A percentile compares a stretch with the other conserved stretches of the same genome.
phyloP scores from a whole-genome alignment of 495 filamentous ascomycete species.

The Astrocystis sublimbata region DNA sequence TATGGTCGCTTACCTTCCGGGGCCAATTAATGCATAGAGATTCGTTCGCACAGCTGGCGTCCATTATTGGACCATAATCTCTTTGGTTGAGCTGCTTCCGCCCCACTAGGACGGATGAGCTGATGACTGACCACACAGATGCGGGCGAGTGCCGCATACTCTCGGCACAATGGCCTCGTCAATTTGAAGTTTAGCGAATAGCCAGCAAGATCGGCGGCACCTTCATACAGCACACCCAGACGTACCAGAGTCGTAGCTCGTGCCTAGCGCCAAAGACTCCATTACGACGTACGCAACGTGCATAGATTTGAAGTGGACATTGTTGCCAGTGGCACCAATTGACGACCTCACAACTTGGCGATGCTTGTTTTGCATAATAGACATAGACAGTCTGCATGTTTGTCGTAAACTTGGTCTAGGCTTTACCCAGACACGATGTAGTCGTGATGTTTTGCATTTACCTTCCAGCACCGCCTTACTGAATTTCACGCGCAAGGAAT shows the following conservation, averaged over 20 bases:
- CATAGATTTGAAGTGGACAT: not conserved
- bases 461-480: not conserved
- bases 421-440: not conserved
- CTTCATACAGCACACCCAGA: not conserved
- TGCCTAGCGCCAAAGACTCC: not conserved
- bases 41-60: not conserved
- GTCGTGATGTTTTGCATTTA: not conserved
- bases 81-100: not conserved
- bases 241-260: conserved; percentile 3
- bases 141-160: conserved; percentile 7
- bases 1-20: conserved; percentile 15
- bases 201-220: not conserved
- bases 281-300: not conserved
- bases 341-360: not conserved
- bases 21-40: not conserved
- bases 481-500: not conserved
- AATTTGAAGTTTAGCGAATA: conserved; percentile 3
- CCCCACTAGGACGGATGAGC: conserved; percentile 4
- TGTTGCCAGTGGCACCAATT: not conserved
- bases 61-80: conserved; percentile 1
- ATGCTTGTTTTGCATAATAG: not conserved
- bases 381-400: not conserved
- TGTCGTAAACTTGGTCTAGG: not conserved
- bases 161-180: not conserved
- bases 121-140: not conserved